Percentiles rank a stretch among this genome's conserved stretches.
These are phyloP conservation scores for Marasmius tenuissimus DNA, from an alignment of 1,284 basidiomycete species.

Conservation along the genomic window DNA sequence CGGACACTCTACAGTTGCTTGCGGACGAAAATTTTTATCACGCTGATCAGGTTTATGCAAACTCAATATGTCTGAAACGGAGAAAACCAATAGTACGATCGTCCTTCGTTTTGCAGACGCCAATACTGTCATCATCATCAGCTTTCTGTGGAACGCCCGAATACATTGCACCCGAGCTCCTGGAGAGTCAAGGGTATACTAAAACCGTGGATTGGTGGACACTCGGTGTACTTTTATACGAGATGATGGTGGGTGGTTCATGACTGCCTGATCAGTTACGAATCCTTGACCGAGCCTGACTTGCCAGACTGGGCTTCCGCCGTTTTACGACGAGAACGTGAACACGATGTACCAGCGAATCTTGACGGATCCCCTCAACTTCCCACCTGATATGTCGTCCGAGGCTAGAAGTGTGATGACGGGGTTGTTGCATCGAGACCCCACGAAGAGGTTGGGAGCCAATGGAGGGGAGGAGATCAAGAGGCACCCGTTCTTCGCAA, in stretches of 20 bases:
- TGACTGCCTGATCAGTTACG: background rate
- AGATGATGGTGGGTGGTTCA: constrained; percentile 81
- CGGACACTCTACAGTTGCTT: constrained; percentile 8
- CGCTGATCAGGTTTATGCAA: constrained; percentile 80
- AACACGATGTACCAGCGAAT: constrained; percentile 99
- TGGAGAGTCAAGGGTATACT: constrained; percentile 97
- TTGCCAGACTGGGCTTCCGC: constrained; percentile 85
- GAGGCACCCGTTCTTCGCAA: constrained; percentile 93
- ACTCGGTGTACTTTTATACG: constrained; percentile 94
- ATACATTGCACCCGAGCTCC: constrained; percentile 94
- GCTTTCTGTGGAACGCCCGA: constrained; percentile 99
- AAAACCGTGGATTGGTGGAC: constrained; percentile 99
- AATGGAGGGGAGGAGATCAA: constrained; percentile 98
- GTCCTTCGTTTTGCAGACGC: constrained; percentile 3
- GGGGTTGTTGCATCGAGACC: constrained; percentile 88
- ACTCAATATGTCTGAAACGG: constrained; percentile 96
- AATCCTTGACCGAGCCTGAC: background rate
- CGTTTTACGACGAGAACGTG: constrained; percentile 98
- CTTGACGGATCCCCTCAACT: constrained; percentile 89
- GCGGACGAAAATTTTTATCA: constrained; percentile 2
- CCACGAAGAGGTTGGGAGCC: constrained; percentile 80
- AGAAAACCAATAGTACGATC: constrained; percentile 92
- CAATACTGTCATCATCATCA: constrained; percentile 29
- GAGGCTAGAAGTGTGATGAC: constrained; percentile 92
- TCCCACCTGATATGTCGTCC: constrained; percentile 86